These are phyloP conservation scores for Musa schizocarpa DNA, from an alignment of 176 grass and related monocot genomes.

Conservation along the genomic window DNA sequence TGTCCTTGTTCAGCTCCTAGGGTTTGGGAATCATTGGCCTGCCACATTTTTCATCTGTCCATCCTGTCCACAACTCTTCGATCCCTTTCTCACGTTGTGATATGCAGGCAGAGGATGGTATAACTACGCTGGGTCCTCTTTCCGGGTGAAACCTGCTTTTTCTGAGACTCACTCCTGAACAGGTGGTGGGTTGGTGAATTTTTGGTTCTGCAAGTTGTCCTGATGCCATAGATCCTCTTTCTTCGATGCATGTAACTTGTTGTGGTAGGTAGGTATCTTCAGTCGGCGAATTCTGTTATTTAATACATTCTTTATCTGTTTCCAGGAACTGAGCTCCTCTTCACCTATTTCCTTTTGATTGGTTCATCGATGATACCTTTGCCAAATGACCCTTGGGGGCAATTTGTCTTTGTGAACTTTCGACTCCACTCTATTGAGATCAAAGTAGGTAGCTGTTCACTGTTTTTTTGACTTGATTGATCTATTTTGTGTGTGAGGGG, in stretches of 20 bases:
- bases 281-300: no score
- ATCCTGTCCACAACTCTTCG: no score
- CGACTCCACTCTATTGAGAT: background rate
- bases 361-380: no score
- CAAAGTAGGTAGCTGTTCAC: constrained; percentile 4
- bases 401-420: background rate
- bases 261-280: no score
- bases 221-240: background rate
- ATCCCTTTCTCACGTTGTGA: no score
- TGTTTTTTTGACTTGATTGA: background rate
- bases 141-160: background rate
- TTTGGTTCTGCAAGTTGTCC: background rate
- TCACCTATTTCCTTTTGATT: no score
- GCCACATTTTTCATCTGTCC: background rate
- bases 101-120: no score
- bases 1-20: constrained; percentile 8
- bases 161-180: no score
- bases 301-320: no score
- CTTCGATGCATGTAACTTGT: constrained; percentile 5
- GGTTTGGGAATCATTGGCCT: constrained; percentile 6
- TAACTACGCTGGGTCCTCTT: background rate
- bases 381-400: no score
- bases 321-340: no score
- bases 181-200: no score
- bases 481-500: background rate